These are phyloP conservation scores for Bipolaris cookei DNA, from an alignment of 2,329 filamentous ascomycete species.

Conservation along the genomic window DNA sequence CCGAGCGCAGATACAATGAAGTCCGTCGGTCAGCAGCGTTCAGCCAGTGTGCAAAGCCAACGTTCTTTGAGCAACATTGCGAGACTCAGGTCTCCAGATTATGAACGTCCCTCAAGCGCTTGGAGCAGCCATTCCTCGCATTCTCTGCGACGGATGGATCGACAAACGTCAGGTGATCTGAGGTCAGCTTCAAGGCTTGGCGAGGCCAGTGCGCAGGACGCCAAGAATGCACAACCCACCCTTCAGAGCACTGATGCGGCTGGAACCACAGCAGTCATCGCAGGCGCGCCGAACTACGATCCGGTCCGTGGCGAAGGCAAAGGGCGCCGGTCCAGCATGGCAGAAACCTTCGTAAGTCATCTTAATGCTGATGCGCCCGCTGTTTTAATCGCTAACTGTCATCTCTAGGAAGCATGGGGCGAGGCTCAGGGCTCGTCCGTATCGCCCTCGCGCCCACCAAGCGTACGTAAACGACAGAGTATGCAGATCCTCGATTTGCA, in stretches of 20 bases:
- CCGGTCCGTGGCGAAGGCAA: constrained; percentile 88
- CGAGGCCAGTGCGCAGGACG: constrained; percentile 51
- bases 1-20: constrained; percentile 43
- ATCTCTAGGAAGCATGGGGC: constrained; percentile 83
- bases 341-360: constrained; percentile 87
- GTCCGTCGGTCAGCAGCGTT: constrained; percentile 43
- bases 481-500: constrained; percentile 94
- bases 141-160: constrained; percentile 72
- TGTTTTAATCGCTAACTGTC: constrained; percentile 32
- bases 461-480: constrained; percentile 95
- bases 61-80: constrained; percentile 51
- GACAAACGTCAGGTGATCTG: constrained; percentile 76
- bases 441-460: constrained; percentile 91
- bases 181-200: constrained; percentile 69
- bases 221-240: constrained; percentile 42
- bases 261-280: constrained; percentile 48
- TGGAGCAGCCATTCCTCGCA: constrained; percentile 67
- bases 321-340: constrained; percentile 79
- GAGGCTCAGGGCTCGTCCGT: constrained; percentile 88
- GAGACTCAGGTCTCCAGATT: constrained; percentile 52
- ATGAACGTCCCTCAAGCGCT: constrained; percentile 67
- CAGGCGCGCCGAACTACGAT: constrained; percentile 66
- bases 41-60: constrained; percentile 54
- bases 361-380: constrained; percentile 8
- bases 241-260: constrained; percentile 42